phyloP scores from a whole-genome alignment of 2,329 filamentous ascomycete species.

The Dactylellina drechsleri region DNA sequence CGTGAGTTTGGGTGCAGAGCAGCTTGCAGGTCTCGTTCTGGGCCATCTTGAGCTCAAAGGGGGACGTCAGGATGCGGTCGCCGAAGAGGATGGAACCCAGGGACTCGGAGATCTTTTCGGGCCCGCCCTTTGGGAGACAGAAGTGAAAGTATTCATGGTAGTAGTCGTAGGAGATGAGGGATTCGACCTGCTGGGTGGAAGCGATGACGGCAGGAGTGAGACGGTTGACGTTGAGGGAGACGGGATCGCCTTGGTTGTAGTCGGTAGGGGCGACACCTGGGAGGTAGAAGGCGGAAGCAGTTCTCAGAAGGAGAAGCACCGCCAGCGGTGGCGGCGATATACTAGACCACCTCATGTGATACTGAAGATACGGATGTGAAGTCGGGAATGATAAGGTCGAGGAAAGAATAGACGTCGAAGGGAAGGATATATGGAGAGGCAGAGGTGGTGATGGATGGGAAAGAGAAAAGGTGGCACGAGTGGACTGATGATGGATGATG shows the following conservation, averaged over 20 bases:
- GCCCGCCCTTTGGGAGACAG: constrained; percentile 80
- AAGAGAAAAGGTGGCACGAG: constrained; percentile 1
- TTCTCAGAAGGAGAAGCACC: constrained; percentile 40
- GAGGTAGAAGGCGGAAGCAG: constrained; percentile 81
- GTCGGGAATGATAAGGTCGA: constrained; percentile 2
- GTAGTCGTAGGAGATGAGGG: constrained; percentile 96
- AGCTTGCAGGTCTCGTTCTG: constrained; percentile 87
- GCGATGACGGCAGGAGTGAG: constrained; percentile 84
- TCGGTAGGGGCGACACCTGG: constrained; percentile 94
- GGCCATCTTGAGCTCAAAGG: constrained; percentile 87
- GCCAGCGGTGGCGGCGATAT: constrained; percentile 43
- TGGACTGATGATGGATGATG: too few relatives aligned
- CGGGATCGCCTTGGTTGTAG: constrained; percentile 80
- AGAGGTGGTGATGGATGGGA: constrained; percentile 10
- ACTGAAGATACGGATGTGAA: not conserved
- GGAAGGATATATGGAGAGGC: not conserved
- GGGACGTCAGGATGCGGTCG: constrained; percentile 96
- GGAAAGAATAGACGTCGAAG: not conserved
- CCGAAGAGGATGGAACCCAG: constrained; percentile 96
- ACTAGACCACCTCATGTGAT: constrained; percentile 42
- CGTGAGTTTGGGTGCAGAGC: constrained; percentile 76
- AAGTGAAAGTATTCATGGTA: constrained; percentile 89
- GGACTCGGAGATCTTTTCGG: constrained; percentile 84
- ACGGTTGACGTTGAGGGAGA: constrained; percentile 91
- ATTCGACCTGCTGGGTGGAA: constrained; percentile 82